These are phyloP conservation scores for Fonsecaea pugnacius DNA, from an alignment of 2,329 filamentous ascomycete genomes.

Conservation along the genomic window DNA sequence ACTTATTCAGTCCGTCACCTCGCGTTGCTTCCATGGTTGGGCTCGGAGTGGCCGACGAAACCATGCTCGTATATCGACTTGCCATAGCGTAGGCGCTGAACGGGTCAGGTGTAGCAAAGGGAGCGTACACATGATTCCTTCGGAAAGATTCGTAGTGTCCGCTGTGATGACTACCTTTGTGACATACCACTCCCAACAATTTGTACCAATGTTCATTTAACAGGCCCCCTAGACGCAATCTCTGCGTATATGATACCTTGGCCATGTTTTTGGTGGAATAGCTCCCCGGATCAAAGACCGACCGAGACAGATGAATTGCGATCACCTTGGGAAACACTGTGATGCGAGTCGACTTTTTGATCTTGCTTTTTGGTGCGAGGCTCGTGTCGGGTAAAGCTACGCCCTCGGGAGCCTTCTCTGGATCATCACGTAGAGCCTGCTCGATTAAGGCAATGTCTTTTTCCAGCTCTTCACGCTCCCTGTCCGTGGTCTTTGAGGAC, in stretches of 20 bases:
- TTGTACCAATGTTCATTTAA: constrained; percentile 79
- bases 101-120: constrained; percentile 79
- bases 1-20: constrained; percentile 38
- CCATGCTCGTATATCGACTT: constrained; percentile 62
- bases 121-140: constrained; percentile 76
- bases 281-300: constrained; percentile 79
- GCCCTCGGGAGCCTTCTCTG: constrained; percentile 74
- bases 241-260: constrained; percentile 89
- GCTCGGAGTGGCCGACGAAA: constrained; percentile 54
- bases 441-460: constrained; percentile 69
- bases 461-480: constrained; percentile 58
- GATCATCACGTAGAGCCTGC: constrained; percentile 74
- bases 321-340: constrained; percentile 86
- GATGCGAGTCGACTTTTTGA: constrained; percentile 85
- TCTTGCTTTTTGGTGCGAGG: constrained; percentile 77
- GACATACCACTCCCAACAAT: constrained; percentile 83
- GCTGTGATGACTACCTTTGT: constrained; percentile 93
- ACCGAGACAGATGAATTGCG: constrained; percentile 88
- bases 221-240: constrained; percentile 78
- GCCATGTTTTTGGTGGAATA: constrained; percentile 90
- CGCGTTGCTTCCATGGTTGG: constrained; percentile 51
- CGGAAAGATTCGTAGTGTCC: constrained; percentile 97
- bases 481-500: constrained; percentile 57
- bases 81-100: constrained; percentile 78
- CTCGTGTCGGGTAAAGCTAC: constrained; percentile 75